Conservation (phyloP, 176 grass and related monocot species). For the Eragrostis curvula region DNA sequence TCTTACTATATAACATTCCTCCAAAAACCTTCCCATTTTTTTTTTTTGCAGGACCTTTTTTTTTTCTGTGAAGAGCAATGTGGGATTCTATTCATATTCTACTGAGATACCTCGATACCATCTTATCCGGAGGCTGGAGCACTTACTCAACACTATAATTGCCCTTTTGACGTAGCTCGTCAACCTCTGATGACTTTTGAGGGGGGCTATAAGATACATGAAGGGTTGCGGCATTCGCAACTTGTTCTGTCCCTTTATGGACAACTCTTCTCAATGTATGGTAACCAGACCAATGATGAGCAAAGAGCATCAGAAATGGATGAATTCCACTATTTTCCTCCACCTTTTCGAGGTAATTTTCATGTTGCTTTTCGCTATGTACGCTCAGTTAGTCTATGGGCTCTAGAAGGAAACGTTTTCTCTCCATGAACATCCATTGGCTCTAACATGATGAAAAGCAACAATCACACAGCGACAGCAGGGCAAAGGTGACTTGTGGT, state of each 20-base stretch:
- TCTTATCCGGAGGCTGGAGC: slow-evolving; percentile 37
- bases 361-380: background rate
- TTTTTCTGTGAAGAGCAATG: no score
- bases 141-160: slow-evolving; percentile 25
- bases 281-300: slow-evolving; percentile 23
- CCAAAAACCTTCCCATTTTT: background rate
- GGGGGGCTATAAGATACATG: background rate
- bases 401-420: background rate
- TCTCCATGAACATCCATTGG: background rate
- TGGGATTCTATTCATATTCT: slow-evolving; percentile 17
- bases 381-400: background rate
- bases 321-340: background rate
- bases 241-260: slow-evolving; percentile 8
- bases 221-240: background rate
- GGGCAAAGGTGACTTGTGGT: no score
- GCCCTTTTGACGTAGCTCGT: slow-evolving; percentile 28
- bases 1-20: background rate
- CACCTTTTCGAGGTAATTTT: background rate
- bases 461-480: background rate
- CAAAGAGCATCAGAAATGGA: background rate
- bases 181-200: background rate
- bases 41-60: no score
- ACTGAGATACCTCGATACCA: slow-evolving; percentile 18
- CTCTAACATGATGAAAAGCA: background rate
- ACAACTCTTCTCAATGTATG: slow-evolving; percentile 1